These are phyloP conservation scores for Fusarium sp. DNA, from an alignment of 2,329 filamentous ascomycete genomes.

Conservation along the genomic window DNA sequence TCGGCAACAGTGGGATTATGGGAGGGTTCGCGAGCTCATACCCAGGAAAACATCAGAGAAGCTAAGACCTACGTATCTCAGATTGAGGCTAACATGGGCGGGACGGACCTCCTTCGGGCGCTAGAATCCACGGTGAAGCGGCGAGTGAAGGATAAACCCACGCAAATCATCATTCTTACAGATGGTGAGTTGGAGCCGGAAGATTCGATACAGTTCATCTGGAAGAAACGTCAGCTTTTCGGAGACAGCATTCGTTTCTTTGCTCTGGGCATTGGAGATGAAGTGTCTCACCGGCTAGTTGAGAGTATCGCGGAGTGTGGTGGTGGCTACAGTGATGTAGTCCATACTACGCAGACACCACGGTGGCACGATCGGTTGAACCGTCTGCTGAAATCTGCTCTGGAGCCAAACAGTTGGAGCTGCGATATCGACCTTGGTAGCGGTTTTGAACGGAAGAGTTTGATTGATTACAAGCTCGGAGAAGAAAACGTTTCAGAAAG, in stretches of 20 bases:
- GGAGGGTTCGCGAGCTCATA: not conserved
- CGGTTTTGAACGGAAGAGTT: rapidly evolving
- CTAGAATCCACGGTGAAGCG: rapidly evolving
- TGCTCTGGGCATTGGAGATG: rapidly evolving
- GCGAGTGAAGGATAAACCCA: rapidly evolving
- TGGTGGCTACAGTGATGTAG: not conserved
- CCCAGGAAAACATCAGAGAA: rapidly evolving
- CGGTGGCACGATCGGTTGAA: not conserved
- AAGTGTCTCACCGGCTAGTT: rapidly evolving
- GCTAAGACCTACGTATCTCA: not conserved
- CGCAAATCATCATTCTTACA: not conserved
- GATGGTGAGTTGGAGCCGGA: not conserved
- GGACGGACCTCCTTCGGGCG: rapidly evolving
- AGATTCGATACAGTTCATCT: not conserved
- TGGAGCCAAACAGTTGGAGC: not conserved
- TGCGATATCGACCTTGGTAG: rapidly evolving
- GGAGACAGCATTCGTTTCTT: not conserved
- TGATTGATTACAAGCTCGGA: not conserved
- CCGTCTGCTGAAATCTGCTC: rapidly evolving
- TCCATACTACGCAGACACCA: not conserved
- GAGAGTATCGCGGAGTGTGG: not conserved
- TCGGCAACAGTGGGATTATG: rapidly evolving
- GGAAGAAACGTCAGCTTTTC: not conserved
- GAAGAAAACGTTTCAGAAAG: too few relatives aligned
- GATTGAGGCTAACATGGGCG: rapidly evolving